Evolutionary conservation across 116 monocot genomes (phyloP), one percentile per base, ranked within the genome.

Genomic region (Trichopus zeylanicus): DNA sequence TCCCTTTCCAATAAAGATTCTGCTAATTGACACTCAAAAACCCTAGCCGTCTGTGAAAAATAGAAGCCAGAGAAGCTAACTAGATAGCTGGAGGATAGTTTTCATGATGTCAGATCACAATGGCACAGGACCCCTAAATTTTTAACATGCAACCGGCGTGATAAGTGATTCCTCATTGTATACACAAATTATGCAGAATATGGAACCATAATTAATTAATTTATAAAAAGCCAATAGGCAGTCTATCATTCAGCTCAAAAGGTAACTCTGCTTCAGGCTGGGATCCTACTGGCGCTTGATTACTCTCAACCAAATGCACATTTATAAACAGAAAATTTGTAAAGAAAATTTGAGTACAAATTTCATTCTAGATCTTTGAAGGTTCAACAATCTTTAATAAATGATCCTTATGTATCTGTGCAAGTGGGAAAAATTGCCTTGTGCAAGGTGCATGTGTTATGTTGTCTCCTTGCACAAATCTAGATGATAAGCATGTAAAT

Each of bases 1-100:
- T 97, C 87, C 60, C 84, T 73, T 82, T 97, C 97, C 53, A 97
- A 67, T 32, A 97, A 39, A 12, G 91, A 97, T 70, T 91, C 97
- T 57, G 97, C 91, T 64, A 97, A 70, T 51, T 97, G 84, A 62
- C 65, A 84, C 68, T 87, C 97, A 78, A 97, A 91, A 47, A 87
- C 91, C 75, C 79, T 97, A 19, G 97, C 91, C 70, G 97, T 82
- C 87, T 87, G 76, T 52, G n/a, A 68, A 22, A 49, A 39, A 52
- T 29, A 57, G 26, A 56, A 26, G 10, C 51, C 31, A 13, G 3
- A 46, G 42, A 26, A 42, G 5, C 1, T 4, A 58, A 30, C 11
- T 32, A 16, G n/a, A 57, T 12, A 21, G 29, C 13, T 27, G 5
- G 11, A 55, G 26, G 29, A 55, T 29, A 12, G 12, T 16, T 28